A percentile compares a stretch with the other conserved stretches of the same genome.
Conservation (phyloP, 2,329 filamentous ascomycete genomes). For the Xylaria sp. region DNA sequence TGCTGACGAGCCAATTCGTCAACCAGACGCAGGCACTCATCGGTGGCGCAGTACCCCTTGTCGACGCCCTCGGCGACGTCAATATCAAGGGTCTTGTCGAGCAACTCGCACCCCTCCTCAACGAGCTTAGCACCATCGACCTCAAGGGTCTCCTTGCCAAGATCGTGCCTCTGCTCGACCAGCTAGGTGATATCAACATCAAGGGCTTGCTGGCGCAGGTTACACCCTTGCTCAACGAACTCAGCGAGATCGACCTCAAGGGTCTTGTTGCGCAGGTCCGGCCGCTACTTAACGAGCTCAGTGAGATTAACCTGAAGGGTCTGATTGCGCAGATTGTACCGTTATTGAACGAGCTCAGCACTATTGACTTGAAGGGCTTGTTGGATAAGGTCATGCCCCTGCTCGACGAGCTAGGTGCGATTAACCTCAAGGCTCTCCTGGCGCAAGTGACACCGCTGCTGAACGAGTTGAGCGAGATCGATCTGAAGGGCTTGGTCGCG, state of each 20-base stretch:
- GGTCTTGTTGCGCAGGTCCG: background rate
- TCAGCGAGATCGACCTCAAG: slow-evolving; percentile 10
- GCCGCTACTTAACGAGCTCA: background rate
- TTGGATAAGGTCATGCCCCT: background rate
- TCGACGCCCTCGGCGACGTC: slow-evolving; percentile 33
- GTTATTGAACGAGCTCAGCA: slow-evolving; percentile 32
- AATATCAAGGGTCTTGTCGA: slow-evolving; percentile 36
- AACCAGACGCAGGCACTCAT: slow-evolving; percentile 37
- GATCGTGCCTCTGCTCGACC: slow-evolving; percentile 34
- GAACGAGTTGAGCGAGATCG: slow-evolving; percentile 14
- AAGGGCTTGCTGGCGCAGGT: slow-evolving; percentile 31
- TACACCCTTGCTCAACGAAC: slow-evolving; percentile 20
- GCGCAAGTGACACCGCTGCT: slow-evolving; percentile 35
- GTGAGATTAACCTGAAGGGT: slow-evolving; percentile 33
- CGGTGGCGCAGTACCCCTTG: slow-evolving; percentile 35
- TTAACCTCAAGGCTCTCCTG: slow-evolving; percentile 35
- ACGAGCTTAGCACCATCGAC: slow-evolving; percentile 31
- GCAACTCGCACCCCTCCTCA: slow-evolving; percentile 34
- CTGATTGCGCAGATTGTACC: slow-evolving; percentile 35
- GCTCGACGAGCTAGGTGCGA: slow-evolving; percentile 22
- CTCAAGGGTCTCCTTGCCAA: slow-evolving; percentile 33
- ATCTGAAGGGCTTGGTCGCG: slow-evolving; percentile 30
- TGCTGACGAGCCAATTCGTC: slow-evolving; percentile 37
- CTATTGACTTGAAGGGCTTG: background rate
- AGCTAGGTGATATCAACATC: slow-evolving; percentile 13